Evolutionary conservation across 345 rosid genomes (phyloP), one percentile per base, ranked within the genome.

Genomic region (Boechera divaricarpa): DNA sequence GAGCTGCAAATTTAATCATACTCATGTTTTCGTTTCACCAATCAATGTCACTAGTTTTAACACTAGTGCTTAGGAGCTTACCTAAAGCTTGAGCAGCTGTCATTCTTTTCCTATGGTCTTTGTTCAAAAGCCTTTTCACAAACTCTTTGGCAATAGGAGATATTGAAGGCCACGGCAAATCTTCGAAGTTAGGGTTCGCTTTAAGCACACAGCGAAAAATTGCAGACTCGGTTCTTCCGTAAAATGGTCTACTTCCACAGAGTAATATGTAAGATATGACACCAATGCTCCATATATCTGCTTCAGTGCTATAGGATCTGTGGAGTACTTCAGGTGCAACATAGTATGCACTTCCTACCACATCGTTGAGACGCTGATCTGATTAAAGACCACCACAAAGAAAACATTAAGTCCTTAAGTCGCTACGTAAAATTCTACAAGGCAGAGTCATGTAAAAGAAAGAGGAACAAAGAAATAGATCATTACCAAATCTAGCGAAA

Each of bases 301-400:
- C 98, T 77, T 96, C 99, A 31, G 88, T 82, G 64, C 89, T 85
- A 81, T 96, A 96, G 48, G 95, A 91, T 84, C 98, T 93, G 81
- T 96, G 98, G 51, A 96, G 94, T 62, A 96, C 99, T 88, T 96
- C 98, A 31, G 99, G 97, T 18, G 99, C 93, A 69, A 96, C 99
- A 80, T 96, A 93, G 82, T 90, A 96, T 67, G 98, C 98, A 83
- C 98, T 96, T 60, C 99, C 99, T 64, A 96, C 99, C 64, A 96
- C 91, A 79, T 96, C 98, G 60, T 86, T 96, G 80, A 91, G 92
- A 67, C 98, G 91, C 67, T 90, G 95, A 82, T 92, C 99, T 96
- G 93, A 74, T 16, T 11, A 63, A 42, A 63, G 1, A 54, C 54
- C 44, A 57, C 41, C 56, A 65, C 33, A 76, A 4, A 26, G 26